phyloP scores from a whole-genome alignment of 768 basidiomycete species.

The Suillus americanus region DNA sequence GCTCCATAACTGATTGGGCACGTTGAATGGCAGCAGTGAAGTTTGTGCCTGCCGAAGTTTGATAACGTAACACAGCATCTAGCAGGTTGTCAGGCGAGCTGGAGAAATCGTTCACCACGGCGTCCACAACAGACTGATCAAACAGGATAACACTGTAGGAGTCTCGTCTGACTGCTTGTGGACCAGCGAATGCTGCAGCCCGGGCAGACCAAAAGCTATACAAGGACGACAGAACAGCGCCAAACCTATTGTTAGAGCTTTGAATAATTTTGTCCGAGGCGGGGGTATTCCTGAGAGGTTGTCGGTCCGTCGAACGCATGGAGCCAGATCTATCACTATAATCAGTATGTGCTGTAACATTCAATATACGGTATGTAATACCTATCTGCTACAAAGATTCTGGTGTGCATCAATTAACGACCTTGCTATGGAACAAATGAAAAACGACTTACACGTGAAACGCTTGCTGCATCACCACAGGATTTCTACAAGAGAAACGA shows the following conservation, averaged over 20 bases:
- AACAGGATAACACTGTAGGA: conserved; percentile 59
- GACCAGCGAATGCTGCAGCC: conserved; percentile 32
- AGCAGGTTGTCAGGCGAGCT: conserved; percentile 47
- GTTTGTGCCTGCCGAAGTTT: conserved; percentile 39
- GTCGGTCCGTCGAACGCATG: background rate
- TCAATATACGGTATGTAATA: conserved; percentile 12
- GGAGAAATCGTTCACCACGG: conserved; percentile 45
- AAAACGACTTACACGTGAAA: conserved; percentile 54
- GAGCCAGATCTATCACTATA: conserved; percentile 23
- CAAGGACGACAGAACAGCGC: conserved; percentile 57
- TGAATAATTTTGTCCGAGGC: conserved; percentile 36
- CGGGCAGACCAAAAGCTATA: conserved; percentile 60
- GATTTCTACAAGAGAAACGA: conserved; percentile 52
- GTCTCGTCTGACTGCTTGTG: conserved; percentile 40
- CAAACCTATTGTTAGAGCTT: conserved; percentile 47
- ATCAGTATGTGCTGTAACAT: conserved; percentile 2
- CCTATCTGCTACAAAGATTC: conserved; percentile 57
- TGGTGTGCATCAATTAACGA: conserved; percentile 12
- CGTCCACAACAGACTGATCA: conserved; percentile 19
- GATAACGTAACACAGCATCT: conserved; percentile 32
- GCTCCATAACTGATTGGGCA: conserved; percentile 40
- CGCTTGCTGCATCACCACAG: conserved; percentile 48
- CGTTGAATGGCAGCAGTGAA: conserved; percentile 39
- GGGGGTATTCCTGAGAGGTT: conserved; percentile 33
- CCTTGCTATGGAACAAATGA: background rate